phyloP scores from a whole-genome alignment of 164 flowering plant species.

The Pachysandra terminalis region DNA sequence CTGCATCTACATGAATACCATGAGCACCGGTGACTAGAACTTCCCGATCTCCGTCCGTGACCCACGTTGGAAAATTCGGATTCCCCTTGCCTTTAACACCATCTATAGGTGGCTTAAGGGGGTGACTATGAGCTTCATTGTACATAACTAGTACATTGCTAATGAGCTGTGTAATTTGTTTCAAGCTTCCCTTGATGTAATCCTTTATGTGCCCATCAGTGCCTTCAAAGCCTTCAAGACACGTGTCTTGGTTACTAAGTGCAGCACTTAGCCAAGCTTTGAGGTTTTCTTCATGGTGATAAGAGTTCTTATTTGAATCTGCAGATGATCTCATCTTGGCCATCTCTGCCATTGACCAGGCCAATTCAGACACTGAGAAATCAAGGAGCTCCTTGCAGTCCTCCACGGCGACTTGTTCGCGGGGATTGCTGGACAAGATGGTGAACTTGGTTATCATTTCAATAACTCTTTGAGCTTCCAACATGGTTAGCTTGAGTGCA shows the following conservation, averaged over 20 bases:
- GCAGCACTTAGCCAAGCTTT: slow-evolving; percentile 93
- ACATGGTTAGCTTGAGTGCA: slow-evolving; percentile 47
- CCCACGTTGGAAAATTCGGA: slow-evolving; percentile 55
- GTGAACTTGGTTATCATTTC: slow-evolving; percentile 44
- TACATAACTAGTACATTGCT: slow-evolving; percentile 64
- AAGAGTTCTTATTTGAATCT: too few relatives aligned
- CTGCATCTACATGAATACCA: slow-evolving; percentile 48
- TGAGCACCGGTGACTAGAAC: slow-evolving; percentile 21
- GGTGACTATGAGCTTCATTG: slow-evolving; percentile 40
- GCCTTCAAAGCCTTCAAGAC: slow-evolving; percentile 89
- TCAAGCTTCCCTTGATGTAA: slow-evolving; percentile 57
- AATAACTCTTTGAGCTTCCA: slow-evolving; percentile 47
- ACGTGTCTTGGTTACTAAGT: slow-evolving; percentile 87
- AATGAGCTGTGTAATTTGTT: slow-evolving; percentile 74
- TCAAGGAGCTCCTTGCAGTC: slow-evolving; percentile 88
- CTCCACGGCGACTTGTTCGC: slow-evolving; percentile 70
- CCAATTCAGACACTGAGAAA: slow-evolving; percentile 72
- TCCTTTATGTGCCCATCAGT: slow-evolving; percentile 48
- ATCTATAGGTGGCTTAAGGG: slow-evolving; percentile 42
- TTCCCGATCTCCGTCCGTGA: slow-evolving; percentile 47
- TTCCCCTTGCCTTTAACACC: slow-evolving; percentile 2
- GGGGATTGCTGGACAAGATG: slow-evolving; percentile 45
- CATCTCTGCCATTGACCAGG: slow-evolving; percentile 68
- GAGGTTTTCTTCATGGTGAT: slow-evolving; percentile 51
- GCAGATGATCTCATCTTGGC: slow-evolving; percentile 44